phyloP scores from a whole-genome alignment of 2,329 filamentous ascomycete species.

The Didymella keratinophila region DNA sequence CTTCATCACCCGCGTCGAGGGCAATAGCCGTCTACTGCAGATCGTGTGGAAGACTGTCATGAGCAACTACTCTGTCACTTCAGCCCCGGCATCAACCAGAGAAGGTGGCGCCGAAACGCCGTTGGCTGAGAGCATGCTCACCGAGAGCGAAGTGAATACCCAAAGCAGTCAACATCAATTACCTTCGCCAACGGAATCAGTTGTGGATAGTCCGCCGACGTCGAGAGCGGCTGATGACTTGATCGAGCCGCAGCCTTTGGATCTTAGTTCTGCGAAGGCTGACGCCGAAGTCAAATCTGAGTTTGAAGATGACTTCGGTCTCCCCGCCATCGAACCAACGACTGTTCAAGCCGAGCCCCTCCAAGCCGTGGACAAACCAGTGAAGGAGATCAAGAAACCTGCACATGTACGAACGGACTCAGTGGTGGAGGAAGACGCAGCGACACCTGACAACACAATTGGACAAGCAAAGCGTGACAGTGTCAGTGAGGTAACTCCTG shows the following conservation, averaged over 20 bases:
- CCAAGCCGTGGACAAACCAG: not conserved
- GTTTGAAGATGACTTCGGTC: conserved; percentile 1
- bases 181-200: conserved; percentile 10
- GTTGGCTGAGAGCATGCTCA: conserved; percentile 5
- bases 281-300: not conserved
- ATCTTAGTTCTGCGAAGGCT: not conserved
- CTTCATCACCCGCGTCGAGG: conserved; percentile 38
- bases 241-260: not conserved
- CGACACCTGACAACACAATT: not conserved
- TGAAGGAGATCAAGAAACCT: not conserved
- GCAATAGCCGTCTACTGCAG: conserved; percentile 36
- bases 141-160: conserved; percentile 14
- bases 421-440: not conserved
- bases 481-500: not conserved
- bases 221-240: not conserved
- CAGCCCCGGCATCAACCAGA: not conserved
- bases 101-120: conserved; percentile 5
- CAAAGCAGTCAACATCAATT: conserved; percentile 9
- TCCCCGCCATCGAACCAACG: conserved; percentile 11
- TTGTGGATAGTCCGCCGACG: not conserved
- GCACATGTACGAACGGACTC: conserved; percentile 9
- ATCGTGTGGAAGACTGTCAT: conserved; percentile 43
- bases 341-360: not conserved
- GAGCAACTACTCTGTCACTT: conserved; percentile 24
- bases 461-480: not conserved